Evolutionary conservation across 495 filamentous ascomycete genomes (phyloP), one percentile per base, ranked within the genome.

Genomic region (Xylaria palmicola): DNA sequence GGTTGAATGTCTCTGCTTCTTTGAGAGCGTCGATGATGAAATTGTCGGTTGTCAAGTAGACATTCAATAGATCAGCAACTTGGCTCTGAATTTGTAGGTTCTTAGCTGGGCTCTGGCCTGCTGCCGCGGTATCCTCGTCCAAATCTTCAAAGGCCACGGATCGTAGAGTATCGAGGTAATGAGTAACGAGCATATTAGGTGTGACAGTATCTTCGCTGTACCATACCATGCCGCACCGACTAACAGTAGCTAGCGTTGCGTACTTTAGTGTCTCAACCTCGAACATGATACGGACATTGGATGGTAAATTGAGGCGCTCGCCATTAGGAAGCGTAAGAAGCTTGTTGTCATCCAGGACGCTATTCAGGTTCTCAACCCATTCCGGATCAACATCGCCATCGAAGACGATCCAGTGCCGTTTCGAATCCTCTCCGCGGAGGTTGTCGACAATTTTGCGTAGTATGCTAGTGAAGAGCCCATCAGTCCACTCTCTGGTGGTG

Each of bases 201-300:
- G 90, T 93, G 40, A 99, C 92, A 17, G 91, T 98, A 68, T 99
- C 95, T 62, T 95, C 93, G 69, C 93, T 98, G 77, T 97, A 98
- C 94, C 94, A 99, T 7, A 99, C 94, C 94, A 99, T 99, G 81
- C 94, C 94, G 75, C 94, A 99, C 77, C 94, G 92, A 88, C 88
- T 92, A 66, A 99, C 94, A 39, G 94, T 99, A 39, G 94, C 94
- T 40, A 98, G 83, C 0, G 94, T 99, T 39, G 94, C 94, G 72
- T 99, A 99, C 68, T 93, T 96, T 40, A 99, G 81, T n/a, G 86
- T 98, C 77, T 98, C 95, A 26, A 99, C 94, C 77, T 99, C 94
- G 63, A 99, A 99, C 91, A 99, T 95, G 74, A 99, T 95, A 58
- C 94, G 91, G 22, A 99, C 94, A 71, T 99, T 99, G 0, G 90